Evolutionary conservation across 1,284 basidiomycete species (phyloP).

Genomic region (Sanghuangporus baumii): DNA sequence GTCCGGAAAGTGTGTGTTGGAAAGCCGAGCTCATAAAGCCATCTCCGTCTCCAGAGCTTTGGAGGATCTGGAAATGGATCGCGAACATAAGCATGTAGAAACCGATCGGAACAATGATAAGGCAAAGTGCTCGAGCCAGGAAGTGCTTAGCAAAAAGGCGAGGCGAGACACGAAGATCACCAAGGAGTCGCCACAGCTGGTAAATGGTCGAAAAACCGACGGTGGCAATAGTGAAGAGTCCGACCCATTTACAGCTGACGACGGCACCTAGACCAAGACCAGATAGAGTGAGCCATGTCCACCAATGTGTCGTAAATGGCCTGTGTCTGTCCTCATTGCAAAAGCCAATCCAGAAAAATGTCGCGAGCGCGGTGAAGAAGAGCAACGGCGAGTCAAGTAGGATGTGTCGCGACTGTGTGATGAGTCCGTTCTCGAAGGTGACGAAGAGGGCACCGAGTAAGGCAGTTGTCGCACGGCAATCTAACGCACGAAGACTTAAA

Average conservation of each 20-base stretch:
- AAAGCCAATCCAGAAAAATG: slow-evolving; percentile 87
- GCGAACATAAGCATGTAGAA: slow-evolving; percentile 97
- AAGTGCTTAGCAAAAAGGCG: slow-evolving; percentile 81
- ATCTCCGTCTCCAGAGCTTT: slow-evolving; percentile 91
- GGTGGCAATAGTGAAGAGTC: slow-evolving; percentile 97
- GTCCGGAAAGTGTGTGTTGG: slow-evolving; percentile 92
- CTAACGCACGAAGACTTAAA: slow-evolving; percentile 88
- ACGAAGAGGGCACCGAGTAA: slow-evolving; percentile 87
- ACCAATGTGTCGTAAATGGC: slow-evolving; percentile 86
- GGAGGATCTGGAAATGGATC: slow-evolving; percentile 88
- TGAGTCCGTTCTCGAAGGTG: slow-evolving; percentile 94
- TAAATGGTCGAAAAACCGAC: slow-evolving; percentile 81
- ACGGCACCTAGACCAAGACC: slow-evolving; percentile 91
- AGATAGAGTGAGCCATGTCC: slow-evolving; percentile 87
- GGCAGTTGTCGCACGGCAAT: slow-evolving; percentile 86
- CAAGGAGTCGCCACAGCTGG: slow-evolving; percentile 90
- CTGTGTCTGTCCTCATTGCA: slow-evolving; percentile 82
- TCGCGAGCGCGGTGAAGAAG: slow-evolving; percentile 93
- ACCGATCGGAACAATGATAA: slow-evolving; percentile 77
- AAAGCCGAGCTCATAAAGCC: slow-evolving; percentile 99
- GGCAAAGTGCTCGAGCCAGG: slow-evolving; percentile 79
- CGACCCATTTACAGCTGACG: slow-evolving; percentile 96
- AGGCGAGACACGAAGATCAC: slow-evolving; percentile 79
- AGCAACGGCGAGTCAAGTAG: slow-evolving; percentile 96
- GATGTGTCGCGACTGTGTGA: slow-evolving; percentile 95